Evolutionary conservation across 2,329 filamentous ascomycete species (phyloP).

Genomic region (Chaetomium strumarium): DNA sequence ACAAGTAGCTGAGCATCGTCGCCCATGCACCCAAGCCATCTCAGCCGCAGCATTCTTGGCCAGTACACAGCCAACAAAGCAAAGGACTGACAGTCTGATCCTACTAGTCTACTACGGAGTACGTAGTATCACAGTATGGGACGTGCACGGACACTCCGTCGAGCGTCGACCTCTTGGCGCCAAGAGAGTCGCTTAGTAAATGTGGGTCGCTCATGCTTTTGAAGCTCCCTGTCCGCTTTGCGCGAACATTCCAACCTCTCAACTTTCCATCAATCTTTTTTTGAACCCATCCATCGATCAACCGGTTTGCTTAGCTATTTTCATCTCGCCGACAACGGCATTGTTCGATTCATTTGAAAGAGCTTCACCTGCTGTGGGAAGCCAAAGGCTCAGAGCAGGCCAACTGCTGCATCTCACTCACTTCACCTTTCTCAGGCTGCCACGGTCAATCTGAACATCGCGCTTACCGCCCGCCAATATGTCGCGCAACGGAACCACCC

Average conservation of each 20-base stretch:
- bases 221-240: slow-evolving; percentile 15
- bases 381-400: not conserved
- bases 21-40: too few relatives aligned
- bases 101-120: too few relatives aligned
- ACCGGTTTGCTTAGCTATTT: slow-evolving; percentile 8
- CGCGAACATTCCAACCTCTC: slow-evolving; percentile 15
- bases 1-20: too few relatives aligned
- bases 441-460: not conserved
- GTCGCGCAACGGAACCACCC: slow-evolving; percentile 89
- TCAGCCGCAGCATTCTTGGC: too few relatives aligned
- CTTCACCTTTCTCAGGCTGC: slow-evolving; percentile 7
- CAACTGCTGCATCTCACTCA: not conserved
- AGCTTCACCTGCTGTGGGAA: not conserved
- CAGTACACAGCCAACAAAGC: too few relatives aligned
- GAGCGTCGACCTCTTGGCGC: too few relatives aligned
- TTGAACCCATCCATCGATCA: not conserved
- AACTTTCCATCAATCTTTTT: slow-evolving; percentile 11
- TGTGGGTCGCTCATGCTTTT: slow-evolving; percentile 12
- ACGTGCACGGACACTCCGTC: too few relatives aligned
- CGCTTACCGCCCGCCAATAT: slow-evolving; percentile 43
- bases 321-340: slow-evolving; percentile 7
- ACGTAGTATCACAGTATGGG: too few relatives aligned
- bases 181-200: not conserved
- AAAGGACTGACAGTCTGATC: too few relatives aligned
- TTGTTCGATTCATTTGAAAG: not conserved